Percentiles rank a stretch among this genome's conserved stretches.
These are phyloP conservation scores for Debaryomycetaceae sp. DNA, from an alignment of 1,139 yeast genomes.

Conservation along the genomic window DNA sequence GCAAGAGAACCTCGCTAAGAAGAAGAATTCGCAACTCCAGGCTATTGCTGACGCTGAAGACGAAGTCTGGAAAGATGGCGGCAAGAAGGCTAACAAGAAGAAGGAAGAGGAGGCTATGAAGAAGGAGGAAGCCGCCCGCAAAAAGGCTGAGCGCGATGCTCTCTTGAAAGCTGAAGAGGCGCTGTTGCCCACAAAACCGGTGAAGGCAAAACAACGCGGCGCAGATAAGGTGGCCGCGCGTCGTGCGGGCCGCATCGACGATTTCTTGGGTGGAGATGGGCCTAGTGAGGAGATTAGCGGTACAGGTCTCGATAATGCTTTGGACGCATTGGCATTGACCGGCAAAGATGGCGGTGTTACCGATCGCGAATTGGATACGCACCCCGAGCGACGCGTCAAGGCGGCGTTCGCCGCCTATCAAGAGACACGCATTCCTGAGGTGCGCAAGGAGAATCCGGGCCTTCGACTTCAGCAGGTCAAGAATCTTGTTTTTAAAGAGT, in stretches of 20 bases:
- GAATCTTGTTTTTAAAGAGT: conserved; percentile 66
- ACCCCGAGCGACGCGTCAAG: conserved; percentile 82
- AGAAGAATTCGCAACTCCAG: conserved; percentile 42
- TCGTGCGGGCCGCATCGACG: conserved; percentile 56
- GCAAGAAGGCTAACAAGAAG: conserved; percentile 62
- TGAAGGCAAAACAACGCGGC: conserved; percentile 48
- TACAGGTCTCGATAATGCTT: conserved; percentile 65
- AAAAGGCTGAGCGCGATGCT: conserved; percentile 55
- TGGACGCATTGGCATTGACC: conserved; percentile 65
- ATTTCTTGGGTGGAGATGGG: conserved; percentile 41
- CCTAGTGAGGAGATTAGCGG: conserved; percentile 49
- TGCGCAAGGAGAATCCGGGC: conserved; percentile 72
- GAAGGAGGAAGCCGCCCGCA: conserved; percentile 53
- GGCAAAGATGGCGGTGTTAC: conserved; percentile 43
- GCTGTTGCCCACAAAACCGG: conserved; percentile 48
- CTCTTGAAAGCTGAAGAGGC: conserved; percentile 55
- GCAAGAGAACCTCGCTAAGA: conserved; percentile 56
- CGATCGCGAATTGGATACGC: conserved; percentile 65
- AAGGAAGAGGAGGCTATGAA: conserved; percentile 53
- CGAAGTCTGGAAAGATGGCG: conserved; percentile 59
- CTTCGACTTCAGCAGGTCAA: conserved; percentile 70
- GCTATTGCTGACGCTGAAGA: conserved; percentile 47
- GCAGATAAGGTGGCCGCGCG: conserved; percentile 59
- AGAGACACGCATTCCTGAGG: conserved; percentile 61
- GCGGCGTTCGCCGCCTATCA: conserved; percentile 70